phyloP scores from a whole-genome alignment of 352 stramenopile species.

The Phytophthora tentaculata region DNA sequence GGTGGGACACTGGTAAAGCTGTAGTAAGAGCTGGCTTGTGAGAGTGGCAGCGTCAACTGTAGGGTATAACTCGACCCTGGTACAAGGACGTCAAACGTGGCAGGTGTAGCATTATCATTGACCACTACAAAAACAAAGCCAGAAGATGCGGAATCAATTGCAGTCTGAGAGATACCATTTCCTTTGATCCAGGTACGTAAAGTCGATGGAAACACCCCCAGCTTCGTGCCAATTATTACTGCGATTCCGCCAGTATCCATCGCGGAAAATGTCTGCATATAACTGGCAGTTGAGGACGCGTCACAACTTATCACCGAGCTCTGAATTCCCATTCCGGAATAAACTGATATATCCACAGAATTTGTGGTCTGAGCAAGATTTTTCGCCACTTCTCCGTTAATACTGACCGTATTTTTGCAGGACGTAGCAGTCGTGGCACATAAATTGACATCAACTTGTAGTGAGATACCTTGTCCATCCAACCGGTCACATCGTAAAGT shows the following conservation, averaged over 20 bases:
- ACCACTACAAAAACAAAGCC: slow-evolving; percentile 41
- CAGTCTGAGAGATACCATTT: slow-evolving; percentile 21
- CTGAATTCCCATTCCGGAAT: slow-evolving; percentile 15
- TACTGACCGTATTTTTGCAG: slow-evolving; percentile 15
- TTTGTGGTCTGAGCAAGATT: slow-evolving; percentile 17
- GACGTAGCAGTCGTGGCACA: slow-evolving; percentile 27
- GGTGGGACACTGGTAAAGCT: slow-evolving; percentile 35
- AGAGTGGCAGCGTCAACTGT: slow-evolving; percentile 35
- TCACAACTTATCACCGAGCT: slow-evolving; percentile 8
- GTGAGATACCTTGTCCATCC: slow-evolving; percentile 47
- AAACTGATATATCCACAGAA: slow-evolving; percentile 29
- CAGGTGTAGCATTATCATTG: slow-evolving; percentile 26
- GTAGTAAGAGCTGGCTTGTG: slow-evolving; percentile 39
- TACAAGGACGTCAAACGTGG: slow-evolving; percentile 23
- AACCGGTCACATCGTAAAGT: slow-evolving; percentile 59
- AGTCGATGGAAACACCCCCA: slow-evolving; percentile 4
- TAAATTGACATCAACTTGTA: slow-evolving; percentile 40
- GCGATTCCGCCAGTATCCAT: slow-evolving; percentile 12
- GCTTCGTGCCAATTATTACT: slow-evolving; percentile 25
- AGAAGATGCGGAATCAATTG: slow-evolving; percentile 17
- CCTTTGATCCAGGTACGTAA: slow-evolving; percentile 23
- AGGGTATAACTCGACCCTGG: slow-evolving; percentile 18
- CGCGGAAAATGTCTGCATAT: slow-evolving; percentile 22
- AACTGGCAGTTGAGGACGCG: slow-evolving; percentile 7
- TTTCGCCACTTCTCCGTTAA: slow-evolving; percentile 25